Conservation (phyloP, 495 filamentous ascomycete species). For the Neurospora sp. region DNA sequence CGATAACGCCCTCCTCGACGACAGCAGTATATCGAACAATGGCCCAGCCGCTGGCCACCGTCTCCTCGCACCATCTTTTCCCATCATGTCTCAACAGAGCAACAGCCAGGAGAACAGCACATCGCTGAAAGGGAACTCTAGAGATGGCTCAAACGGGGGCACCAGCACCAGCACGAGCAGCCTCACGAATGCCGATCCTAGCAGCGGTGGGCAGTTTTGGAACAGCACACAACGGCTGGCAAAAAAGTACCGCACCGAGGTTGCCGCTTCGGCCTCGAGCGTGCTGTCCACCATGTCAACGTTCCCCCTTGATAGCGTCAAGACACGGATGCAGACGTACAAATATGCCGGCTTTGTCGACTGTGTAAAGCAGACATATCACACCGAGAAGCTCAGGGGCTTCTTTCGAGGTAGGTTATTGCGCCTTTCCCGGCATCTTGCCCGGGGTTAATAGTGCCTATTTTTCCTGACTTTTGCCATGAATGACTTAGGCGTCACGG, state of each 20-base stretch:
- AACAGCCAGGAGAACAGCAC: slow-evolving; percentile 18
- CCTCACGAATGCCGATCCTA: not conserved
- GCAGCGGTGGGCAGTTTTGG: slow-evolving; percentile 5
- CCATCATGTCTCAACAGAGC: slow-evolving; percentile 37
- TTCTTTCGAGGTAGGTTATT: slow-evolving; percentile 62
- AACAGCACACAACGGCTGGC: slow-evolving; percentile 47
- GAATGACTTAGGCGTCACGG: slow-evolving; percentile 50
- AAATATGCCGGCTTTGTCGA: slow-evolving; percentile 57
- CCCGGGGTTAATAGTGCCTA: not conserved
- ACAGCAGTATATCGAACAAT: slow-evolving; percentile 28
- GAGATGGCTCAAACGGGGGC: not conserved
- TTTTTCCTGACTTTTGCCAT: not conserved
- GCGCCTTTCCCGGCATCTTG: not conserved
- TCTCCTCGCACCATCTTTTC: slow-evolving; percentile 19
- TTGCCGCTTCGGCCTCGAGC: slow-evolving; percentile 64
- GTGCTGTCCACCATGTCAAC: slow-evolving; percentile 62
- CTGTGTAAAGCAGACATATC: slow-evolving; percentile 63
- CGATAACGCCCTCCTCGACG: slow-evolving; percentile 17
- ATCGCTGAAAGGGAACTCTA: not conserved
- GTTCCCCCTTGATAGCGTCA: slow-evolving; percentile 76
- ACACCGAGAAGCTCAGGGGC: slow-evolving; percentile 57
- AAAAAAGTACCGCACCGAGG: slow-evolving; percentile 70
- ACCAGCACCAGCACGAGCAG: slow-evolving; percentile 3
- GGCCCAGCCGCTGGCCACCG: slow-evolving; percentile 17
- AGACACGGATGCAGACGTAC: slow-evolving; percentile 81